phyloP scores from a whole-genome alignment of 1,284 basidiomycete species.

The Cryptococcus sp. region DNA sequence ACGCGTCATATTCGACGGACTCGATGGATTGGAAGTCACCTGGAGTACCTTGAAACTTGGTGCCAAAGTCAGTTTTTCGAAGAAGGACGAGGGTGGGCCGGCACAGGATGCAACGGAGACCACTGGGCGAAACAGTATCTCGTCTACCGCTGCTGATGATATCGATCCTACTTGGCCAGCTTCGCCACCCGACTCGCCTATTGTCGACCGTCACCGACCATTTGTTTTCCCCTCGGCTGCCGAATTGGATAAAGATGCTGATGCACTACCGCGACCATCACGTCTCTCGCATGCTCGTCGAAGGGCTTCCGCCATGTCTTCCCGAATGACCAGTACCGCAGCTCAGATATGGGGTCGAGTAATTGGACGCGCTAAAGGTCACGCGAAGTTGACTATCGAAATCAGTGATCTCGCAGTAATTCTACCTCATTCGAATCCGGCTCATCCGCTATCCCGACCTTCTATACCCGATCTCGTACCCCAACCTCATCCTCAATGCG shows the following conservation, averaged over 20 bases:
- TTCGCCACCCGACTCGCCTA: constrained; percentile 11
- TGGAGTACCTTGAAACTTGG: constrained; percentile 22
- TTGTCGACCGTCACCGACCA: constrained; percentile 5
- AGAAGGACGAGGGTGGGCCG: constrained; percentile 1
- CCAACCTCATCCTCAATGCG: not conserved
- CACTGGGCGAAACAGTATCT: not conserved
- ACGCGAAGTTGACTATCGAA: constrained; percentile 22
- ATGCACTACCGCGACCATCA: constrained; percentile 8
- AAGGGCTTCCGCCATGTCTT: constrained; percentile 20
- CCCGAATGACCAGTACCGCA: constrained; percentile 23
- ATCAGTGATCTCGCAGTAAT: constrained; percentile 25
- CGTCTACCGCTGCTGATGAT: constrained; percentile 3
- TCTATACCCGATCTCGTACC: constrained; percentile 4
- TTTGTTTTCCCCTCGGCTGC: constrained; percentile 11
- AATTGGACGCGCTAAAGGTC: constrained; percentile 33
- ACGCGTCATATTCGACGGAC: constrained; percentile 36
- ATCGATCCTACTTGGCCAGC: constrained; percentile 1
- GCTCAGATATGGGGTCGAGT: constrained; percentile 31
- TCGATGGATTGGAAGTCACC: constrained; percentile 28
- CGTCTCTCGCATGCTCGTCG: constrained; percentile 15
- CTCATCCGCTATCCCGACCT: constrained; percentile 8
- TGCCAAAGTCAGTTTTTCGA: constrained; percentile 28
- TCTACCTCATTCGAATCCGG: constrained; percentile 14
- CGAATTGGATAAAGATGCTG: not conserved
- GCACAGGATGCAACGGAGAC: not conserved